These are phyloP conservation scores for Penicillium longicatenatum DNA, from an alignment of 495 filamentous ascomycete genomes.

Conservation along the genomic window DNA sequence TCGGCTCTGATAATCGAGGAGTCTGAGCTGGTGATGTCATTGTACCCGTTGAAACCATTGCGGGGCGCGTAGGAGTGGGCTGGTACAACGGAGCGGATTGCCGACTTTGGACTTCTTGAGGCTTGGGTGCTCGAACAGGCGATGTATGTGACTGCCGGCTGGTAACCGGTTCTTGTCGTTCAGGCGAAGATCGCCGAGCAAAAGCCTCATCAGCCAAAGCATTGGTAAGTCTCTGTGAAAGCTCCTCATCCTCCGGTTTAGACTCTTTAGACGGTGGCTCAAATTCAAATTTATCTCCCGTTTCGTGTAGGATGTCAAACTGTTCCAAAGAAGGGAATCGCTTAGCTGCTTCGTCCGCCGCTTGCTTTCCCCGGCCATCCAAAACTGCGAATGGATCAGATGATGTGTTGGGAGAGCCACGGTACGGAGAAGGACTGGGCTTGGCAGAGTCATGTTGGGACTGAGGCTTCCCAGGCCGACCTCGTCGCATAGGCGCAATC, in stretches of 20 bases:
- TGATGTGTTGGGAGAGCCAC: constrained; percentile 45
- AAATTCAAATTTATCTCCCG: constrained; percentile 88
- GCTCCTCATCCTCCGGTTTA: constrained; percentile 56
- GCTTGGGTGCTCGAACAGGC: constrained; percentile 25
- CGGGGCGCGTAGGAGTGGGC: constrained; percentile 58
- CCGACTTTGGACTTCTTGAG: constrained; percentile 26
- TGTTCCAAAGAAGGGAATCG: constrained; percentile 92
- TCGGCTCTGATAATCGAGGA: constrained; percentile 49
- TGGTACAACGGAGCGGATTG: constrained; percentile 53
- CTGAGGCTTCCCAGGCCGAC: constrained; percentile 66
- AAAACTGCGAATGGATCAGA: constrained; percentile 88
- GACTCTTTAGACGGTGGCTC: constrained; percentile 53
- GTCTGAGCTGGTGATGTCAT: constrained; percentile 82
- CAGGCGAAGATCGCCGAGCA: constrained; percentile 47
- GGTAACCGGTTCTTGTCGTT: constrained; percentile 26
- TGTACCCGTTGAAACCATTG: constrained; percentile 90
- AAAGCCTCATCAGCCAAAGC: constrained; percentile 91
- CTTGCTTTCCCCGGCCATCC: constrained; percentile 60
- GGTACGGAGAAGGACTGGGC: constrained; percentile 73
- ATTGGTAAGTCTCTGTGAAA: constrained; percentile 76
- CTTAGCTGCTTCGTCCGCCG: constrained; percentile 75
- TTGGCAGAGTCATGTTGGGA: constrained; percentile 49
- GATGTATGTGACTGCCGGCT: constrained; percentile 33
- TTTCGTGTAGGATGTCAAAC: constrained; percentile 86
- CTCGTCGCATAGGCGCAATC: constrained; percentile 91